Conservation (phyloP, 805 yeast species). For the Starmerella bombi region DNA sequence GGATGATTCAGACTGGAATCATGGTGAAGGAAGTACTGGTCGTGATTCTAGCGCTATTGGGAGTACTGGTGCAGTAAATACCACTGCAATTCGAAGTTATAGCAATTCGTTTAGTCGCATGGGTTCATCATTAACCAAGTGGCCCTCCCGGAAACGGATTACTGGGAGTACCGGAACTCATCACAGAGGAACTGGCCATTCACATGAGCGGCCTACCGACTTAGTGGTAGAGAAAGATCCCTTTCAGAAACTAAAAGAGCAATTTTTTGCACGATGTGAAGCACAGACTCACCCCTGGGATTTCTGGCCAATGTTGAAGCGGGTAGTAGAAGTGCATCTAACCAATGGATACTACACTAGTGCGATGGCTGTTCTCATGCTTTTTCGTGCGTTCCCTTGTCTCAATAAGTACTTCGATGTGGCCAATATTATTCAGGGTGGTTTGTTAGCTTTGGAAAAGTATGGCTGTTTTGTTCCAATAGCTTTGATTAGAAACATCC, state of each 20-base stretch:
- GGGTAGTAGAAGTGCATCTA: constrained; percentile 4
- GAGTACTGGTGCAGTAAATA: no score
- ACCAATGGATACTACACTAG: constrained; percentile 13
- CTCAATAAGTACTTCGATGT: constrained; percentile 6
- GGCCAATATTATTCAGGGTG: constrained; percentile 15
- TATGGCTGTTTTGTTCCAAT: constrained; percentile 37
- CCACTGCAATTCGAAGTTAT: no score
- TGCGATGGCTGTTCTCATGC: constrained; percentile 15
- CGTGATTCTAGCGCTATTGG: neutral
- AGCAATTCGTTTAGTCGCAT: neutral
- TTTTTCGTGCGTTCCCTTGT: constrained; percentile 15
- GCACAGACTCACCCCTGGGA: constrained; percentile 15
- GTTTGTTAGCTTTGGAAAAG: constrained; percentile 12
- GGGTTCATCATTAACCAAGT: neutral
- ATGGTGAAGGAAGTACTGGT: neutral
- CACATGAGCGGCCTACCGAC: neutral
- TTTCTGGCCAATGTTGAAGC: constrained; percentile 16
- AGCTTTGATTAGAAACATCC: constrained; percentile 26
- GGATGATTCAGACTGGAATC: constrained; percentile 3
- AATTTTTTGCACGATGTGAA: constrained; percentile 6
- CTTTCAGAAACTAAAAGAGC: constrained; percentile 6
- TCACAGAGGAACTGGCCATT: neutral
- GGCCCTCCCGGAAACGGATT: neutral
- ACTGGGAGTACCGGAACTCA: neutral
- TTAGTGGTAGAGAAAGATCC: neutral